phyloP scores from a whole-genome alignment of 2,329 filamentous ascomycete genomes.

The Daldinia sp. region DNA sequence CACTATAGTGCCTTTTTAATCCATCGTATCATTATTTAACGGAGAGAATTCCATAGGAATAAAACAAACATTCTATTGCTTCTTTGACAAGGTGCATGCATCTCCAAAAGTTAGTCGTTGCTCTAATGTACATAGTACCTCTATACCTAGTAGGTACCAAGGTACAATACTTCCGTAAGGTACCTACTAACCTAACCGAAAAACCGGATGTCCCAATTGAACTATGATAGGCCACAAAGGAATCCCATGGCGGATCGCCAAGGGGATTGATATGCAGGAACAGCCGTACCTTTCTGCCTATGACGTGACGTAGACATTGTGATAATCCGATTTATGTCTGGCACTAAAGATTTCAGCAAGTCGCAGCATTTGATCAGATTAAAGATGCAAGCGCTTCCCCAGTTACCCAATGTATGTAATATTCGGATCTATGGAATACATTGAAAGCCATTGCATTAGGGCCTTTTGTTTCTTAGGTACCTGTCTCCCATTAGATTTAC shows the following conservation, averaged over 20 bases:
- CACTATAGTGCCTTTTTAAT: neutral
- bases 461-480: neutral
- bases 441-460: neutral
- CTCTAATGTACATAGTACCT: too few species aligned
- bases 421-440: neutral
- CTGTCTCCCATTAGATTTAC: neutral
- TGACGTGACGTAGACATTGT: slow-evolving; percentile 21
- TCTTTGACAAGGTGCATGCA: neutral
- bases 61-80: neutral
- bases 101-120: too few species aligned
- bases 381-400: neutral
- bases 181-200: neutral
- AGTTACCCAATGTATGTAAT: neutral
- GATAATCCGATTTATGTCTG: slow-evolving; percentile 1
- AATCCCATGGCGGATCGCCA: slow-evolving; percentile 22
- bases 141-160: too few species aligned
- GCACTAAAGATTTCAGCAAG: neutral
- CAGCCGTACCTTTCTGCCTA: slow-evolving; percentile 1
- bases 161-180: too few species aligned
- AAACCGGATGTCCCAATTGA: neutral
- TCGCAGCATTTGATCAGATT: neutral
- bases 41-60: neutral
- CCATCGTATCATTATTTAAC: neutral
- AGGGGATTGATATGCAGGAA: slow-evolving; percentile 32
- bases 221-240: slow-evolving; percentile 17